Evolutionary conservation across 257 asterid genomes (phyloP), one percentile per base, ranked within the genome.

Genomic region (Petrea volubilis): DNA sequence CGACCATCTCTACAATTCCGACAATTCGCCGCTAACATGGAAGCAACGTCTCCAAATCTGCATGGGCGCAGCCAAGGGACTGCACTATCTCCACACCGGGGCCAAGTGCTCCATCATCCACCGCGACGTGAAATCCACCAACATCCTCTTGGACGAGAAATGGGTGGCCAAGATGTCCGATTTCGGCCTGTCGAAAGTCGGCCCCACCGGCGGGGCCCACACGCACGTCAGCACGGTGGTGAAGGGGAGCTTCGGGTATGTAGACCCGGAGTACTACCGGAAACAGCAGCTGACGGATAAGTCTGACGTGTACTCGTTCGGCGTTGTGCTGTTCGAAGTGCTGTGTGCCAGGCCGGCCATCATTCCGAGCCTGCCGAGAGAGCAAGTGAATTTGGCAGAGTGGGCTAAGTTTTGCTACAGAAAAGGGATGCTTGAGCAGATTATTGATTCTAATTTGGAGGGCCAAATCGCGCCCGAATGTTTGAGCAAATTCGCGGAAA

Each of bases 271-370:
- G 60, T 90, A 90, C 66, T 88, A 74, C 66, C 74, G 62, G 64
- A 66, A 81, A 18, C 88, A 77, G 43, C 92, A 86, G 36, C 34
- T 90, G 3, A 90, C 96, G 5, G 90, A 79, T 18, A 84, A 84
- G 50, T 90, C 95, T 3, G 91, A 90, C 33, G 96, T 88, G 1
- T 90, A 88, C 68, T 90, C 97, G 0, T 88, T 90, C 47, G 96
- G 93, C 0, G 93, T 88, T 4, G 93, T 90, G 12, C 5, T 90
- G 61, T 76, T 90, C 0, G 96, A 90, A 50, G 86, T 83, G 2
- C 33, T 86, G 10, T 84, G 93, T 5, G 87, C 83, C 0, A 62
- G 91, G 70, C 78, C 91, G 2, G 82, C 83, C 0, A 47, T 90
- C 14, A 56, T 77, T 3, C 76, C 78, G 0, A 49, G 18, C 40